A percentile compares a stretch with the other conserved stretches of the same genome.
Evolutionary conservation across 2,329 filamentous ascomycete species (phyloP).

Genomic region (Nigrospora osmanthi): DNA sequence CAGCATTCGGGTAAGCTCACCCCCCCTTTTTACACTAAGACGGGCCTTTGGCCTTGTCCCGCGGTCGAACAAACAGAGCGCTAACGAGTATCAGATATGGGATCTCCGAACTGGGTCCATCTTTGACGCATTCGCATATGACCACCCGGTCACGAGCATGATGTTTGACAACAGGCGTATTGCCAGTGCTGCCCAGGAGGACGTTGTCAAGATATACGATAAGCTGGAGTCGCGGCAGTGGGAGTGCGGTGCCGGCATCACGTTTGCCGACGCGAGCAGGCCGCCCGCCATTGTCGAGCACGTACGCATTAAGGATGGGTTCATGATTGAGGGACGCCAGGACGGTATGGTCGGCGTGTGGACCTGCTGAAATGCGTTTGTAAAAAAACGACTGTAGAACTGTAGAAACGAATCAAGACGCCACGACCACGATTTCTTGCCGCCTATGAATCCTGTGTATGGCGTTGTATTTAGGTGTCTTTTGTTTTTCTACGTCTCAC

Average conservation of each 20-base stretch:
- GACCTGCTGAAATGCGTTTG: constrained; percentile 27
- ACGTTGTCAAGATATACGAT: constrained; percentile 96
- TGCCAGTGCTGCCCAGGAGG: constrained; percentile 81
- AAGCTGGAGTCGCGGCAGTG: constrained; percentile 93
- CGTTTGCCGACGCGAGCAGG: constrained; percentile 57
- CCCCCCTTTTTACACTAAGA: background rate
- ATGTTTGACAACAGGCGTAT: constrained; percentile 93
- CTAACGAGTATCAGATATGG: constrained; percentile 68
- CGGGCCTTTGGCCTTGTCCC: too few species aligned
- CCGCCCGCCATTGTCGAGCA: constrained; percentile 67
- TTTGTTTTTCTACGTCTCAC: too few species aligned
- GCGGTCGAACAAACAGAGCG: background rate
- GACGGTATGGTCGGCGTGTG: constrained; percentile 88
- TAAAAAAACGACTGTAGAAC: too few species aligned
- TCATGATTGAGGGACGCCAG: constrained; percentile 80
- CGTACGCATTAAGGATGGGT: constrained; percentile 88
- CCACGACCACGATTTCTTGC: too few species aligned
- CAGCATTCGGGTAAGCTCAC: constrained; percentile 75
- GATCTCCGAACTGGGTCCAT: constrained; percentile 94
- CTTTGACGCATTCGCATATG: constrained; percentile 92
- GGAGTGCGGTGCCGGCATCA: constrained; percentile 84
- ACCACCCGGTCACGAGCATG: constrained; percentile 87
- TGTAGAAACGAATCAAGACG: too few species aligned
- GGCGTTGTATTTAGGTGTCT: too few species aligned
- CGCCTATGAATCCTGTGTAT: too few species aligned